Evolutionary conservation across 139 green algal species (phyloP).

Genomic region (Coelastrella sp.): DNA sequence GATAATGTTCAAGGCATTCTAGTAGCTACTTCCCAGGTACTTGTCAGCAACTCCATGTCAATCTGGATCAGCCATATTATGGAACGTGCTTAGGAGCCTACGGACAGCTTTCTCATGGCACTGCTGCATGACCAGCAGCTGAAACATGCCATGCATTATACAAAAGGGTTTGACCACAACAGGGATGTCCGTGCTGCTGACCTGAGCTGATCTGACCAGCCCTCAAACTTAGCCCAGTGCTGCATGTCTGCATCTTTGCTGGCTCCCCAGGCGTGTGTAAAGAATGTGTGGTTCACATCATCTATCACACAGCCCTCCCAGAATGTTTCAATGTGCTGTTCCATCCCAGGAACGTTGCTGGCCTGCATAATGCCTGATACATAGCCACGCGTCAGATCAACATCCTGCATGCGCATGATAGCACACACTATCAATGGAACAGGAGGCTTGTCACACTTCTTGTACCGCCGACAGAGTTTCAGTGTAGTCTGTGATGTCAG

Average conservation of each 20-base stretch:
- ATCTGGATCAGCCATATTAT: background rate
- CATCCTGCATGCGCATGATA: slow-evolving; percentile 52
- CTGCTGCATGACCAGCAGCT: too few relatives aligned
- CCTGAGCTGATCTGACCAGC: slow-evolving; percentile 33
- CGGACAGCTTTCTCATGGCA: too few relatives aligned
- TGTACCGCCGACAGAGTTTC: too few relatives aligned
- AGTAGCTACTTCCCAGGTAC: too few relatives aligned
- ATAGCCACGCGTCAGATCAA: slow-evolving; percentile 55
- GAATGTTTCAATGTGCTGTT: slow-evolving; percentile 66
- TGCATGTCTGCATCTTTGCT: slow-evolving; percentile 58
- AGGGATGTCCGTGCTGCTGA: background rate
- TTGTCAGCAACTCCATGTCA: too few relatives aligned
- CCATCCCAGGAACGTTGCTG: slow-evolving; percentile 58
- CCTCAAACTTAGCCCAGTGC: slow-evolving; percentile 71
- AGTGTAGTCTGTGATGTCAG: too few relatives aligned
- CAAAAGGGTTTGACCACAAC: background rate
- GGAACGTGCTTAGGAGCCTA: background rate
- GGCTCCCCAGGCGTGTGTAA: slow-evolving; percentile 72
- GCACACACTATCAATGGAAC: background rate
- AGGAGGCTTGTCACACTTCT: too few relatives aligned
- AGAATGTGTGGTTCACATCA: slow-evolving; percentile 78
- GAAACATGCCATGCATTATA: too few relatives aligned
- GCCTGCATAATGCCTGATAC: slow-evolving; percentile 74
- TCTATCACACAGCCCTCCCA: slow-evolving; percentile 85
- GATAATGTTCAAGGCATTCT: background rate